Evolutionary conservation across 306 rosid species (phyloP), one percentile per base, ranked within the genome.

Genomic region (Prunus kanzakura): DNA sequence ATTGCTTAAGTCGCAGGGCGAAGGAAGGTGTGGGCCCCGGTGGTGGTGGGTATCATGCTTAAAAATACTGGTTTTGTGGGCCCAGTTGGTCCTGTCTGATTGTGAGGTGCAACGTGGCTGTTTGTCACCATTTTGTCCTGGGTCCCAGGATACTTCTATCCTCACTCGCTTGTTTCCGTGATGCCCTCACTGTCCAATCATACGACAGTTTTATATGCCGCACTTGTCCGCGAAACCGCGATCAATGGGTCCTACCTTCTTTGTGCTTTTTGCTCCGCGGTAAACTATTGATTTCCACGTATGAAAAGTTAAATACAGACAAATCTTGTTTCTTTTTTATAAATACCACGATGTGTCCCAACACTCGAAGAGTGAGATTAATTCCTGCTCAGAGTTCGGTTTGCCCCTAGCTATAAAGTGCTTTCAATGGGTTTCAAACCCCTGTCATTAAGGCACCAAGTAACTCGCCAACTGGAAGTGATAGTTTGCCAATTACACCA

Each of bases 51-150:
- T 4, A 25, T 38, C 1, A 50, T 19, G 30, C 27, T 56, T 58
- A 22, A 43, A 23, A 25, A 47, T 67, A 32, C 45, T 32, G 43
- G 68, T 4, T 64, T 22, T 8, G 14, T 11, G 80, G 66, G 64
- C 18, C 84, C 74, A 51, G 30, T 6, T 27, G 64, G n/a, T 15
- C 6, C 22, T 32, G 70, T 64, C 80, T 22, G 49, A 55, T 80
- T 72, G 70, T 66, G n/a, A 72, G 22, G 1, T 38, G 60, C 77
- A 51, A 79, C 82, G 80, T 72, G 83, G 83, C 32, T 3, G 49
- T 30, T 55, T 62, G 72, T 79, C 81, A 69, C 61, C 68, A 10
- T 30, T 49, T 43, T 56, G 45, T 64, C 65, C 30, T 30, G 67
- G 41, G 65, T 8, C 51, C 22, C 14, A 0, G 30, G 63, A 11